Evolutionary conservation across 2,329 filamentous ascomycete species (phyloP), one percentile per base, ranked within the genome.

Genomic region (Penicillium olsonii): DNA sequence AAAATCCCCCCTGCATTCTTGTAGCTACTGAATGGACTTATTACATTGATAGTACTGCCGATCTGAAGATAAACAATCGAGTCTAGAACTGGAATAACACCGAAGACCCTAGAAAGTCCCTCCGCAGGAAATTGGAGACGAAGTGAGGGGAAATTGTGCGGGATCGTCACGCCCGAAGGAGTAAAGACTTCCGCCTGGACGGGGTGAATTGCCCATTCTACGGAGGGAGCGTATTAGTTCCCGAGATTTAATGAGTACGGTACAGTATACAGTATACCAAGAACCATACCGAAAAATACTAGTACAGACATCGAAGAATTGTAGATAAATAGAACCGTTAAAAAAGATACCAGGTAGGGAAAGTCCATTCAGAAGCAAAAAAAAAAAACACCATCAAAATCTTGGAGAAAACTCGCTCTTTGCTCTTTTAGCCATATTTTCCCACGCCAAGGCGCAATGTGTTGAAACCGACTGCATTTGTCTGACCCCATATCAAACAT

Each of bases 1-100:
- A 59, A 55, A 60, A 45, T 53, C 14, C 31, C n/a, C 24, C 26
- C 18, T 44, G 7, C 42, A 27, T 31, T 29, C 22, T 26, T 43
- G 45, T 43, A 43, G 39, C 33, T 42, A 43, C n/a, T 24, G 12
- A 15, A 31, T 31, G 29, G 29, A 31, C 29, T n/a, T 31, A 7
- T 31, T 31, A 31, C 29, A 31, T 24, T 24, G 22, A 24, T 24
- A 24, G n/a, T n/a, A n/a, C n/a, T n/a, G n/a, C n/a, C n/a, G n/a
- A n/a, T n/a, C n/a, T n/a, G n/a, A n/a, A n/a, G n/a, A n/a, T n/a
- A n/a, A n/a, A n/a, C n/a, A n/a, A n/a, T n/a, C n/a, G n/a, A 24
- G 22, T 24, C 22, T 24, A 24, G 22, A 24, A 4, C 22, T 24
- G 22, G 31, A 44, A 44, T 11, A 10, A 1, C 6, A 38, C 15